Evolutionary conservation across 228 moss, liverwort and hornwort genomes (phyloP), one percentile per base, ranked within the genome.

Genomic region (Sphagnum magellanicum): DNA sequence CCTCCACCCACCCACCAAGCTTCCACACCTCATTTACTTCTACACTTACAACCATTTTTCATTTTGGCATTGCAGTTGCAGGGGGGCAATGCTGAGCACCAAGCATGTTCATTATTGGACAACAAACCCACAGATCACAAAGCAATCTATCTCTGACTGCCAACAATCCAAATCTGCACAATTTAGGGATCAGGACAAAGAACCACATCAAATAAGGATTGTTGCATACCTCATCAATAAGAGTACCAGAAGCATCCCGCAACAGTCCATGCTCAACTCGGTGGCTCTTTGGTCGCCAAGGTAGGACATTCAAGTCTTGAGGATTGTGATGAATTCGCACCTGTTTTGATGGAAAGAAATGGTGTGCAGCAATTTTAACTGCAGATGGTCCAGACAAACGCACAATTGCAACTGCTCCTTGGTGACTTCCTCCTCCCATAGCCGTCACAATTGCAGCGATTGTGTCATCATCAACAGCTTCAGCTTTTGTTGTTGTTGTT

Each of bases 391-490:
- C 97, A 64, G 91, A 93, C 6, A 97, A 74, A 65, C 97, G 85
- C 61, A 97, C 93, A 68, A 97, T 91, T 67, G 97, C 97, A 4
- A 97, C 93, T 72, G 97, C 91, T 68, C 97, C 97, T 59, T 87
- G 83, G 70, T 91, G 89, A 32, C 32, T 32, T 12, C 8, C 9
- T 50, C 97, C 92, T 8, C 93, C 97, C 81, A 97, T 81, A 4
- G 97, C 88, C 53, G 93, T 97, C 12, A 93, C 88, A 72, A 97
- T 91, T 50, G 97, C 93, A 50, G 90, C 93, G 71, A 97, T 93
- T 7, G 85, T 86, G 68, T 81, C 85, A 60, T 60, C 72, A 62
- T 79, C 55, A 3, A 32, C 32, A 32, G 32, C 32, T 32, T 32
- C 32, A 32, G 3, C 32, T 32, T 32, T 32, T 32, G 32, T 32